These are phyloP conservation scores for Nannochloropsis granulata DNA, from an alignment of 108 stramenopile species.

Conservation along the genomic window DNA sequence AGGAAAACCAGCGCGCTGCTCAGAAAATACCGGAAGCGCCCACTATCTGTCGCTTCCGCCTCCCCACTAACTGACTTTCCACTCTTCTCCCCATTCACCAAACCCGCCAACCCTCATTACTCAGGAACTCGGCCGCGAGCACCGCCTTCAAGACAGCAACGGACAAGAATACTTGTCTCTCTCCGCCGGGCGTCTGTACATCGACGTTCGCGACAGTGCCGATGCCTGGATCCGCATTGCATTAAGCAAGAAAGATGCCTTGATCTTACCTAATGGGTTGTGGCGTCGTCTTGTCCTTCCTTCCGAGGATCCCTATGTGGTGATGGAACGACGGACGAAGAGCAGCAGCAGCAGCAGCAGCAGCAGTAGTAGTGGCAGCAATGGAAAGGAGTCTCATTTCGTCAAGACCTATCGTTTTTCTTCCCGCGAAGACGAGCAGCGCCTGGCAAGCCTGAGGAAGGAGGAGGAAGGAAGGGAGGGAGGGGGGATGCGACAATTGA, in stretches of 20 bases:
- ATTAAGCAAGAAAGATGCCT: background rate
- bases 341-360: background rate
- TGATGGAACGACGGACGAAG: background rate
- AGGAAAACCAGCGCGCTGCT: too few relatives aligned
- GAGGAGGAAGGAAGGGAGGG: background rate
- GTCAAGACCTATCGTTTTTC: background rate
- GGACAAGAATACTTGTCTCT: constrained; percentile 5
- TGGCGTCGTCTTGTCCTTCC: constrained; percentile 3
- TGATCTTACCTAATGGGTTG: constrained; percentile 1
- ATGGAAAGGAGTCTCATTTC: background rate
- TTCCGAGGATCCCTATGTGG: background rate
- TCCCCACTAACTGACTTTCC: too few relatives aligned
- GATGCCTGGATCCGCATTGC: constrained; percentile 15
- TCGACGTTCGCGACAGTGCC: constrained; percentile 15
- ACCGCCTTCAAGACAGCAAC: background rate
- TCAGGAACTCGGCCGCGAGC: background rate
- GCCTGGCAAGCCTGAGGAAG: background rate
- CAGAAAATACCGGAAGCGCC: too few relatives aligned
- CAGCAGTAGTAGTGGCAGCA: too few relatives aligned
- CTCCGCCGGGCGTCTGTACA: background rate
- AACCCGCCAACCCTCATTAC: background rate
- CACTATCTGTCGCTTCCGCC: too few relatives aligned
- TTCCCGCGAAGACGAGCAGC: background rate
- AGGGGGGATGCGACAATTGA: constrained; percentile 20
- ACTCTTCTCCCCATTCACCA: too few relatives aligned